These are phyloP conservation scores for Kuraishia floccosa DNA, from an alignment of 805 yeast species.

Conservation along the genomic window DNA sequence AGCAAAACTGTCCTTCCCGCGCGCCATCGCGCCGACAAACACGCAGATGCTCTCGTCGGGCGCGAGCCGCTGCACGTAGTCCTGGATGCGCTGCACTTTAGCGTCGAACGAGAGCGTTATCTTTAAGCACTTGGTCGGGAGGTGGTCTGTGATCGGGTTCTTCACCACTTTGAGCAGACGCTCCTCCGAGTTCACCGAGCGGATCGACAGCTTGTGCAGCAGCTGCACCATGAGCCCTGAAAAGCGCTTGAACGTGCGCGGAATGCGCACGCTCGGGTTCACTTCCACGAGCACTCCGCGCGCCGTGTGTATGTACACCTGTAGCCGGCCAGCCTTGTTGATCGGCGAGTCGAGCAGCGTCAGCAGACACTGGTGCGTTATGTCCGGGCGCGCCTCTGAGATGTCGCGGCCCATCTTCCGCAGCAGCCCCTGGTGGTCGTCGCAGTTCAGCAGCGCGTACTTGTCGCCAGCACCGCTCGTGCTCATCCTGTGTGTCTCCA, in stretches of 20 bases:
- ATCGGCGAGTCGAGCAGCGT: constrained; percentile 95
- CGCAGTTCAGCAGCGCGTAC: constrained; percentile 90
- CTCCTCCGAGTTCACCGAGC: constrained; percentile 93
- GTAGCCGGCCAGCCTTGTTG: constrained; percentile 93
- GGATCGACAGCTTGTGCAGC: constrained; percentile 81
- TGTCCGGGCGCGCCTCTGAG: constrained; percentile 98
- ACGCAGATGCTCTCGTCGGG: constrained; percentile 93
- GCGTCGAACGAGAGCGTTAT: constrained; percentile 91
- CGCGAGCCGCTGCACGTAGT: constrained; percentile 69
- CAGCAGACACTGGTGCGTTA: constrained; percentile 93
- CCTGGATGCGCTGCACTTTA: constrained; percentile 77
- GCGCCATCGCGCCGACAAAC: constrained; percentile 98
- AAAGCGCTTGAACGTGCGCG: constrained; percentile 95
- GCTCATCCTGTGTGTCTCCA: constrained; percentile 88
- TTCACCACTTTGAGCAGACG: constrained; percentile 88
- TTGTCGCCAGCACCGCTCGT: constrained; percentile 75
- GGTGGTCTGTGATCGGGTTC: constrained; percentile 93
- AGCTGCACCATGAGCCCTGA: constrained; percentile 97
- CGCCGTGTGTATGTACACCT: constrained; percentile 93
- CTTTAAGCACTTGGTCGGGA: constrained; percentile 92
- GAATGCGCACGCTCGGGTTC: constrained; percentile 93
- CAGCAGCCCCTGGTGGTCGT: constrained; percentile 92
- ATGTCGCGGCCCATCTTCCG: constrained; percentile 96
- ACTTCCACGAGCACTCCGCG: constrained; percentile 92
- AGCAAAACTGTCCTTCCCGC: constrained; percentile 95